Evolutionary conservation across 169 alveolate genomes (phyloP).

Genomic region (Theileria sp.): DNA sequence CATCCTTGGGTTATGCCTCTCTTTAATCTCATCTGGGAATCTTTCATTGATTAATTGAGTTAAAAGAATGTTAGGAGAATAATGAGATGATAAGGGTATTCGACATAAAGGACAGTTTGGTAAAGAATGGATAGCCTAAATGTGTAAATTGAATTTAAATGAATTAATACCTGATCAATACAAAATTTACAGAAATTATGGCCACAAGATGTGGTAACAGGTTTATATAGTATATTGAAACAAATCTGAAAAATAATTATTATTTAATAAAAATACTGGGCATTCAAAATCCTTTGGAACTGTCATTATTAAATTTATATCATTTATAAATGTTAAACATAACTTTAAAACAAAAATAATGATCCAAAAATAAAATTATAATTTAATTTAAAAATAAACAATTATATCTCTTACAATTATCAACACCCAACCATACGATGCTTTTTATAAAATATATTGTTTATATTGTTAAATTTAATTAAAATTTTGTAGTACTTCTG

Average conservation of each 20-base stretch:
- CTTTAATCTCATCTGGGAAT: conserved; percentile 38
- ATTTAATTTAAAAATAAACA: background rate
- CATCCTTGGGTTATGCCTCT: background rate
- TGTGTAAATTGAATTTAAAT: background rate
- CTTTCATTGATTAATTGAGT: conserved; percentile 49
- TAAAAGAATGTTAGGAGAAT: conserved; percentile 56
- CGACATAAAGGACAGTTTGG: conserved; percentile 65
- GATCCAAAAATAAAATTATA: background rate
- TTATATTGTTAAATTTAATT: background rate
- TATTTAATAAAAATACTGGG: conserved; percentile 13
- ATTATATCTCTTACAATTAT: no score
- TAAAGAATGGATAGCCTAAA: background rate
- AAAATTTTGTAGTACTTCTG: background rate
- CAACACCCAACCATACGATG: background rate
- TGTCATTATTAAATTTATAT: conserved; percentile 7
- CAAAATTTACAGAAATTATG: conserved; percentile 78
- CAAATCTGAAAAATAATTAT: conserved; percentile 52
- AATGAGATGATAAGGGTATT: conserved; percentile 39
- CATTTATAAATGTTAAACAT: background rate
- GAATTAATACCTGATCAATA: conserved; percentile 67
- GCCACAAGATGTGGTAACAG: conserved; percentile 79
- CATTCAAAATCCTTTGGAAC: conserved; percentile 49
- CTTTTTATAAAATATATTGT: background rate
- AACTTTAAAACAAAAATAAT: background rate
- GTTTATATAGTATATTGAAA: conserved; percentile 69